Base-by-base conservation (phyloP, 179 eudicot species). In the Patellifolia procumbens region DNA sequence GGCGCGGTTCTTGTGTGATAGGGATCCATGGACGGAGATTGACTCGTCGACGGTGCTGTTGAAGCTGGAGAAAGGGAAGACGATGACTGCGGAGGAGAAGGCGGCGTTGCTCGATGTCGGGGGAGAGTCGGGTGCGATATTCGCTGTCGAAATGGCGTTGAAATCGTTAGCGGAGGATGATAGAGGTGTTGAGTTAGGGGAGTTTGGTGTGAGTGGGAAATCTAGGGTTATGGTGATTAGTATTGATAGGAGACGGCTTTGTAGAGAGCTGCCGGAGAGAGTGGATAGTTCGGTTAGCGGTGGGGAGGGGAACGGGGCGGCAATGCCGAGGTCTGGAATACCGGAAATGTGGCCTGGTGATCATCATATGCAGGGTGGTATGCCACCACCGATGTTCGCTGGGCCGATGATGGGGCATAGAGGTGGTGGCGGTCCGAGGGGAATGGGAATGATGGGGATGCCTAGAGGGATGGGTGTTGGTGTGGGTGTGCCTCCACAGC, bases 121-220 rank as follows among this genome's bases (percentile, higher is more conserved):
- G 7, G 97, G 97, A 20, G 97, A 92, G 70, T 80, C 85, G 0
- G 96, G 93, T 8, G 77, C 83, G 6, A 85, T 89, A 16, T 43
- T 70, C 34, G 93, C 90, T 0, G 93, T 94, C 61, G 98, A 92
- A 81, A 84, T 82, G 85, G 96, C 91, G 24, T 68, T 94, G 84
- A 79, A 91, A 74, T 81, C 93, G 1, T 90, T 94, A 83, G 93
- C 88, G 1, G 90, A 87, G 85, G 97, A 89, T 55, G 85, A 86
- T 73, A 89, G 91, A 1, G 90, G 91, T 3, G 86, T 94, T 28
- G 96, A 90, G 74, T 61, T 94, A 76, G 98, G 92, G 81, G 94
- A 90, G 80, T 84, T 90, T 78, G 90, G 83, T 11, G 89, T 90
- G 20, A 86, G 91, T 77, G 96, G 96, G 29, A 92, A 92, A 66